These are phyloP conservation scores for Rhodotorula kratochvilovae DNA, from an alignment of 768 basidiomycete genomes.

Conservation along the genomic window DNA sequence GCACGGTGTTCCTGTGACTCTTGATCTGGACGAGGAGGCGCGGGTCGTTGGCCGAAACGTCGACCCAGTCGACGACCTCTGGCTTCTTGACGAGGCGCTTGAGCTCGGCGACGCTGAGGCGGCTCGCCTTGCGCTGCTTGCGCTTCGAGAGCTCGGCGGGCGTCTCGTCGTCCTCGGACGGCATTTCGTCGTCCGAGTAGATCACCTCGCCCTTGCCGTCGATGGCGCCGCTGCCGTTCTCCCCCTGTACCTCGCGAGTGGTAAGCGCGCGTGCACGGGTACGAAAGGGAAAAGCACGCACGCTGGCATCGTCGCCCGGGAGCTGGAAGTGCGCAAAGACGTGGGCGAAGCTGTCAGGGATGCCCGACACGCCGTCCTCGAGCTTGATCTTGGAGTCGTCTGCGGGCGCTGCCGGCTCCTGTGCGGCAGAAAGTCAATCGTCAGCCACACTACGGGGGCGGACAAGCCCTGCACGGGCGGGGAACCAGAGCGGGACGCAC, in stretches of 20 bases:
- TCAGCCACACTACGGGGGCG: accelerated
- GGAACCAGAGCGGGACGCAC: background rate
- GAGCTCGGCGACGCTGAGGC: conserved; percentile 89
- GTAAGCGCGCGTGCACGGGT: background rate
- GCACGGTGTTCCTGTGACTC: conserved; percentile 86
- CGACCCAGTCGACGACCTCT: conserved; percentile 98
- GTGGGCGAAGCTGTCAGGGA: conserved; percentile 81
- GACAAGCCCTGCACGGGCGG: background rate
- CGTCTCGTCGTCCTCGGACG: conserved; percentile 71
- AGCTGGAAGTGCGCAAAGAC: conserved; percentile 89
- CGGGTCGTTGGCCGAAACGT: conserved; percentile 91
- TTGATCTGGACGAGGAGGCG: conserved; percentile 88
- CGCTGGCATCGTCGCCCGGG: conserved; percentile 62
- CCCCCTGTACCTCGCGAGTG: background rate
- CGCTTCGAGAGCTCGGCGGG: conserved; percentile 65
- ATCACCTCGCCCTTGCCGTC: conserved; percentile 81
- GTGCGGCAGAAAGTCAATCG: conserved; percentile 5
- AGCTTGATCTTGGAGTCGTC: conserved; percentile 80
- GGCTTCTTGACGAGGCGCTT: conserved; percentile 95
- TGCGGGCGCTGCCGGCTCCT: conserved; percentile 48
- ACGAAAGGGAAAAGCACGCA: conserved; percentile 50
- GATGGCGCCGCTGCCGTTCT: background rate
- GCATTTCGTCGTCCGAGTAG: conserved; percentile 95
- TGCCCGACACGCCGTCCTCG: too few relatives aligned
- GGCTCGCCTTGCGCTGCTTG: conserved; percentile 82